Percentiles rank a stretch among this genome's conserved stretches.
Evolutionary conservation across 2,329 filamentous ascomycete species (phyloP).

Genomic region (Scleromitrula shiraiana): DNA sequence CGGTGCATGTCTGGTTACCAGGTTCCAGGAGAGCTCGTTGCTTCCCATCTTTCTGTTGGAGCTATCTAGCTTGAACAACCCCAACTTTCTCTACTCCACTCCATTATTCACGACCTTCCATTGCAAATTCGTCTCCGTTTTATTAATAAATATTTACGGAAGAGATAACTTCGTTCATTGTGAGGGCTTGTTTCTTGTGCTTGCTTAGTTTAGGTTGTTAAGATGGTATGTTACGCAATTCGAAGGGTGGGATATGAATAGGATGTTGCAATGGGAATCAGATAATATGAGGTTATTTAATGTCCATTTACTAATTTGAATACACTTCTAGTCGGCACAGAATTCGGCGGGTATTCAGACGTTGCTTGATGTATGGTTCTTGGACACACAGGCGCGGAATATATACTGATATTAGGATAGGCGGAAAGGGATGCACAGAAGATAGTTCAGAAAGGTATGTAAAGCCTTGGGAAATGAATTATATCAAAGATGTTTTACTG

Average conservation of each 20-base stretch:
- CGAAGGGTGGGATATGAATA: neutral
- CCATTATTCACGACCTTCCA: neutral
- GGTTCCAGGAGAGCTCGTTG: constrained; percentile 15
- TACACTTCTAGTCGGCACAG: constrained; percentile 70
- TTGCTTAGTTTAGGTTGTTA: constrained; percentile 11
- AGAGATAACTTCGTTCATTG: no score
- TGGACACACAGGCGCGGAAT: neutral
- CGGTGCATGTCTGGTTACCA: neutral
- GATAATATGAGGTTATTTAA: neutral
- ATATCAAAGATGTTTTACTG: constrained; percentile 20
- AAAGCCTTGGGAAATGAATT: neutral
- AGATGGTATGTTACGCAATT: constrained; percentile 20
- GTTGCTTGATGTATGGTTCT: constrained; percentile 77
- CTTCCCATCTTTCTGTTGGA: constrained; percentile 19
- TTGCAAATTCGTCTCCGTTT: constrained; percentile 6
- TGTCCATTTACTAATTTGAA: constrained; percentile 13
- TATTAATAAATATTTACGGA: no score
- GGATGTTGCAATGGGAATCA: constrained; percentile 4
- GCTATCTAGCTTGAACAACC: constrained; percentile 11
- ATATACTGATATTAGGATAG: constrained; percentile 38
- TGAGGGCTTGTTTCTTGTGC: neutral
- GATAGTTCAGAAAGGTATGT: constrained; percentile 90
- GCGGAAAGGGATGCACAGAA: constrained; percentile 97
- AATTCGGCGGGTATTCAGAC: constrained; percentile 98
- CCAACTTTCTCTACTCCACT: constrained; percentile 7